Percentiles rank a stretch among this genome's conserved stretches.
Conservation (phyloP, 768 basidiomycete species). For the Lactarius tabidus region DNA sequence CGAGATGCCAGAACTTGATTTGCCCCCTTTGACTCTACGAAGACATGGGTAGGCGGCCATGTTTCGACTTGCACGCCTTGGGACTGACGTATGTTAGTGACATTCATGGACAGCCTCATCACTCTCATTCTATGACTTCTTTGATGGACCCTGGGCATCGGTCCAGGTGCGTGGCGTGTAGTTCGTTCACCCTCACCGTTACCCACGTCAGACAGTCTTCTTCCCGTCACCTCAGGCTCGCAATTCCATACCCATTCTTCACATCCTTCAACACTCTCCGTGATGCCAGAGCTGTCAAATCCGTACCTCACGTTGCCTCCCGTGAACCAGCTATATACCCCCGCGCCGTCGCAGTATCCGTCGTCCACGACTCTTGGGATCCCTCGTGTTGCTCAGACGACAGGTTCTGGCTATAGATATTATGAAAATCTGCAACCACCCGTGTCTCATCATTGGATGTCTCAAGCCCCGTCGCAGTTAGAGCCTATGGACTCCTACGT, state of each 20-base stretch:
- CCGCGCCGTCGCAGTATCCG: constrained; percentile 34
- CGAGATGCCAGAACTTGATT: constrained; percentile 36
- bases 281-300: constrained; percentile 54
- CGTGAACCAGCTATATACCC: constrained; percentile 50
- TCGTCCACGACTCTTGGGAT: constrained; percentile 30
- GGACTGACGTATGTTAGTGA: constrained; percentile 26
- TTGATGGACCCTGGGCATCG: constrained; percentile 27
- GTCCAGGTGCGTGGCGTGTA: constrained; percentile 23
- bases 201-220: constrained; percentile 19
- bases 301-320: constrained; percentile 45
- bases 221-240: constrained; percentile 39
- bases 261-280: constrained; percentile 44
- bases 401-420: constrained; percentile 32
- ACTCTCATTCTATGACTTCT: constrained; percentile 24
- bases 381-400: constrained; percentile 38
- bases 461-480: constrained; percentile 44
- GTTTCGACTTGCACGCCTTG: constrained; percentile 1
- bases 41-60: constrained; percentile 37
- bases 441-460: constrained; percentile 38
- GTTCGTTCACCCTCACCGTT: not conserved
- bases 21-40: constrained; percentile 39
- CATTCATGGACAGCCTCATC: constrained; percentile 27
- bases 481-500: constrained; percentile 66
- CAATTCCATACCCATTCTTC: constrained; percentile 45
- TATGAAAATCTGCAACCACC: constrained; percentile 38